A percentile compares a stretch with the other conserved stretches of the same genome.
Evolutionary conservation across 805 yeast genomes (phyloP).

Genomic region (Isabelozyma pseudorhagii): DNA sequence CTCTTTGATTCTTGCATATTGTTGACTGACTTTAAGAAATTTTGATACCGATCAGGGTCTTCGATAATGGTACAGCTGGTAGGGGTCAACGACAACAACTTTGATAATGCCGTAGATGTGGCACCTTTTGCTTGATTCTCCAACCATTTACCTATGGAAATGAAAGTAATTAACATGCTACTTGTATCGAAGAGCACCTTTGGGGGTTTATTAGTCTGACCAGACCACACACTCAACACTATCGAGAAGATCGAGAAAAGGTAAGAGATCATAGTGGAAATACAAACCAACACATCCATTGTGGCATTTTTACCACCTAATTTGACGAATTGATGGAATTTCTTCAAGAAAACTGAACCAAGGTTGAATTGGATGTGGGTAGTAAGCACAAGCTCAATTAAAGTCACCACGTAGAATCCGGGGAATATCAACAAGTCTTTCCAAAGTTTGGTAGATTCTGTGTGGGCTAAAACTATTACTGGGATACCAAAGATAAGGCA

Average conservation of each 20-base stretch:
- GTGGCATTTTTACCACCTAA: conserved; percentile 63
- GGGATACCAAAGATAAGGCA: conserved; percentile 62
- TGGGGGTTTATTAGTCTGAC: conserved; percentile 49
- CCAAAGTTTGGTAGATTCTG: conserved; percentile 36
- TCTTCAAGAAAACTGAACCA: conserved; percentile 66
- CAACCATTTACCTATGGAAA: conserved; percentile 84
- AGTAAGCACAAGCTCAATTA: conserved; percentile 57
- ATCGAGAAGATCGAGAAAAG: conserved; percentile 68
- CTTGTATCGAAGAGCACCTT: conserved; percentile 81
- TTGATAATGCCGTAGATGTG: conserved; percentile 84
- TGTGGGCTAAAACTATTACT: conserved; percentile 48
- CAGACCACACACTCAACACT: conserved; percentile 41
- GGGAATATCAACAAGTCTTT: conserved; percentile 38
- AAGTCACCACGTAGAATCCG: conserved; percentile 65
- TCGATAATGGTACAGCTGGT: conserved; percentile 64
- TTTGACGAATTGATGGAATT: conserved; percentile 60
- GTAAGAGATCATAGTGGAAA: conserved; percentile 80
- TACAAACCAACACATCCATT: conserved; percentile 88
- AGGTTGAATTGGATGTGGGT: conserved; percentile 60
- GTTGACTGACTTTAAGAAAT: conserved; percentile 7
- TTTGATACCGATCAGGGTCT: conserved; percentile 27
- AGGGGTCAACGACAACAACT: conserved; percentile 77
- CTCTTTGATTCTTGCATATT: conserved; percentile 3
- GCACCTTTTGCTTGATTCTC: conserved; percentile 93
- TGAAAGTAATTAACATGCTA: conserved; percentile 79